A percentile compares a stretch with the other conserved stretches of the same genome.
Conservation (phyloP, 192 early-diverging fungal species). For the Chytriomyces sp. region DNA sequence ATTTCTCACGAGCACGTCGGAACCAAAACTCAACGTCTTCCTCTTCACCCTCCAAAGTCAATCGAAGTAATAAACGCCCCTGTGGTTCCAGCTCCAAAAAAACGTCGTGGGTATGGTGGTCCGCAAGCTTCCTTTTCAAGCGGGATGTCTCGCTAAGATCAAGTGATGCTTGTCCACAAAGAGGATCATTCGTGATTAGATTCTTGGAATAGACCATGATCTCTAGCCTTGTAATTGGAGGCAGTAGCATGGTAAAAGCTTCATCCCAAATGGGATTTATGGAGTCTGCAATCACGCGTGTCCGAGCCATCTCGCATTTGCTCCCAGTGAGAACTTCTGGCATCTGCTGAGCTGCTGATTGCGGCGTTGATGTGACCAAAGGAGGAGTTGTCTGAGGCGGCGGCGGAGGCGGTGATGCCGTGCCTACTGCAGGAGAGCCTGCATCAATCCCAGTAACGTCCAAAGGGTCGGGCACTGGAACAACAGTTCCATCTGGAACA, state of each 20-base stretch:
- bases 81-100: constrained; percentile 62
- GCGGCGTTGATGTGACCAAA: not conserved
- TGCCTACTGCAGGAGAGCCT: not conserved
- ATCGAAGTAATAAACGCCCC: constrained; percentile 51
- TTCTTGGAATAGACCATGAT: constrained; percentile 52
- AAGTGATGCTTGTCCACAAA: constrained; percentile 50
- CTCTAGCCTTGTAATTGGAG: constrained; percentile 52
- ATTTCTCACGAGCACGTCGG: constrained; percentile 46
- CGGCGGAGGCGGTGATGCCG: not conserved
- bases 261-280: constrained; percentile 63
- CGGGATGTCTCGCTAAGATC: constrained; percentile 45
- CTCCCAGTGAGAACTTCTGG: constrained; percentile 43
- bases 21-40: constrained; percentile 66
- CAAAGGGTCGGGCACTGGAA: constrained; percentile 38
- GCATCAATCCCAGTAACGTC: constrained; percentile 27
- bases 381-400: not conserved
- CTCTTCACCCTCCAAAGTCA: constrained; percentile 60
- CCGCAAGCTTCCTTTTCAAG: constrained; percentile 43
- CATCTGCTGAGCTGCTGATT: not conserved
- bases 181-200: constrained; percentile 52
- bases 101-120: constrained; percentile 62
- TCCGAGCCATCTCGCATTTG: constrained; percentile 49
- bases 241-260: constrained; percentile 52
- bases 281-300: constrained; percentile 49
- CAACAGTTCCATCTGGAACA: constrained; percentile 59